Base-by-base conservation (phyloP, 179 eudicot species). In the Silene coronaria region DNA sequence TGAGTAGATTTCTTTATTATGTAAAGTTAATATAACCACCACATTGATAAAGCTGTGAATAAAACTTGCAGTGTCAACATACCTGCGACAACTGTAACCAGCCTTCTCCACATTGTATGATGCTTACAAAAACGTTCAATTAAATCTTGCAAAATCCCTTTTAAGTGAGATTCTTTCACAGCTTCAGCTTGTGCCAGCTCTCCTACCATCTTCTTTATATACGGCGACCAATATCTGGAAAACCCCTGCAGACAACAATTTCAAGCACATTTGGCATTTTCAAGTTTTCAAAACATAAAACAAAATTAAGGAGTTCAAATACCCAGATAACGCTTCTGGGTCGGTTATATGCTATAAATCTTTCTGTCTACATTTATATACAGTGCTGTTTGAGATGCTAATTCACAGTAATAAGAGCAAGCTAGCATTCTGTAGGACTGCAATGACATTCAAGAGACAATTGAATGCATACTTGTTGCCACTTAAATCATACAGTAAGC, bases 61-160 rank as follows among this genome's bases (percentile, higher is more conserved):
- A 34, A 63, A 19, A 48, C n/a, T 68, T 65, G 45, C 22, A 45
- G 69, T 11, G 57, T n/a, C 28, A 42, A 42, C 34, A 64, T 72
- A 95, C 99, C 99, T 82, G 99, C 95, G 78, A 88, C 82, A 73
- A 89, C 81, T 74, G 96, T 87, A 84, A 93, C 86, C 80, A 89
- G 81, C 32, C 78, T 89, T 72, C 95, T 89, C 99, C 99, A 96
- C 84, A 82, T 86, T 75, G 77, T 75, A 75, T 93, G 97, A 86
- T 96, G 89, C 85, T 87, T 89, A 78, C 99, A 89, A 82, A 96
- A 96, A 22, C 85, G 87, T 80, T 86, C 87, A 70, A 96, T 78
- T 77, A 96, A 83, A 81, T 87, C 87, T 75, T 88, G 99, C 81
- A 96, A 73, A 77, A 96, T 93, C 82, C 85, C 82, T 81, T 93